phyloP scores from a whole-genome alignment of 2,329 filamentous ascomycete genomes.

The Calonectria montana region DNA sequence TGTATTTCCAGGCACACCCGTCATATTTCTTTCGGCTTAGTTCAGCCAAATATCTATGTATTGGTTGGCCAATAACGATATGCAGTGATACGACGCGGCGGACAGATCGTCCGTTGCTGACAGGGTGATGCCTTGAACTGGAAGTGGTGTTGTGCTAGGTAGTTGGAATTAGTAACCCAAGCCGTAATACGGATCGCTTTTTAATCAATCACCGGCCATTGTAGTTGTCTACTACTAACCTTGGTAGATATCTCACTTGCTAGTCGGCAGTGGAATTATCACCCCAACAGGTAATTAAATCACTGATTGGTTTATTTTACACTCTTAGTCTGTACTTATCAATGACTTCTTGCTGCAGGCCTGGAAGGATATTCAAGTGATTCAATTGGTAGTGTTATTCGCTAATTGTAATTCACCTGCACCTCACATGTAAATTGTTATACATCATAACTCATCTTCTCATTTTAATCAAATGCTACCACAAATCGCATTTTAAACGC shows the following conservation, averaged over 20 bases:
- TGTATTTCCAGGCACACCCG: neutral
- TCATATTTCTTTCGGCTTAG: neutral
- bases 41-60: neutral
- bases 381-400: neutral
- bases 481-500: neutral
- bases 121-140: neutral
- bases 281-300: too few species aligned
- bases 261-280: too few species aligned
- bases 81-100: neutral
- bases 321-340: too few species aligned
- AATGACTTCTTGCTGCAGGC: too few species aligned
- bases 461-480: neutral
- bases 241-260: too few species aligned
- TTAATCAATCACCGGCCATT: neutral
- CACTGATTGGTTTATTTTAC: too few species aligned
- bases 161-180: too few species aligned
- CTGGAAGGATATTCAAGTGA: too few species aligned
- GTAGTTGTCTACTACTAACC: too few species aligned
- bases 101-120: constrained; percentile 24
- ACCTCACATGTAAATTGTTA: neutral
- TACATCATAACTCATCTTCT: constrained; percentile 1
- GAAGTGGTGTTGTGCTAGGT: neutral
- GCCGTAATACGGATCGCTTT: neutral
- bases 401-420: neutral
- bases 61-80: neutral